Percentiles rank a stretch among this genome's conserved stretches.
These are phyloP conservation scores for Neonectria sp. DNA, from an alignment of 2,329 filamentous ascomycete genomes.

Conservation along the genomic window DNA sequence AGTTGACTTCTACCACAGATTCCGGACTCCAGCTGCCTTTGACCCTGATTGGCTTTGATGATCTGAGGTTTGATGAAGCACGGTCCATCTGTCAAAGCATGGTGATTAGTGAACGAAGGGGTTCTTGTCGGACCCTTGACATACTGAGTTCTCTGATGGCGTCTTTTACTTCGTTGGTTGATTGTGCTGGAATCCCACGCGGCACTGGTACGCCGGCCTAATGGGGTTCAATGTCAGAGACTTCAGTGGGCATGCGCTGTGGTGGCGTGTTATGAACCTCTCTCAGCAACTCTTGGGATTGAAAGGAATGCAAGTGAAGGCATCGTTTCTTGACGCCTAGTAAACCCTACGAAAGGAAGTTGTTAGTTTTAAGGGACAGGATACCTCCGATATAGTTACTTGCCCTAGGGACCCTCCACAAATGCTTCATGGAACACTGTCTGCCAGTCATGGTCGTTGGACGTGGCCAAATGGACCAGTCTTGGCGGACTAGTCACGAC, in stretches of 20 bases:
- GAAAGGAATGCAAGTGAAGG: slow-evolving; percentile 49
- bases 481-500: background rate
- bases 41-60: slow-evolving; percentile 32
- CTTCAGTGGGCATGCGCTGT: background rate
- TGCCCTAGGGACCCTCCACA: background rate
- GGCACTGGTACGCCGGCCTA: slow-evolving; percentile 49
- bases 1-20: slow-evolving; percentile 24
- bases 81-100: slow-evolving; percentile 30
- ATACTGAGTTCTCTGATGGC: slow-evolving; percentile 46
- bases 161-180: slow-evolving; percentile 37
- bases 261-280: slow-evolving; percentile 34
- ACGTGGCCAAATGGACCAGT: background rate
- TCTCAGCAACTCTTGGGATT: slow-evolving; percentile 48
- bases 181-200: slow-evolving; percentile 39
- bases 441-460: background rate
- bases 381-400: background rate
- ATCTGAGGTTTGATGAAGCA: slow-evolving; percentile 50
- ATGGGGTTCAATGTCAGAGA: background rate
- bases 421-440: background rate
- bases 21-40: slow-evolving; percentile 27
- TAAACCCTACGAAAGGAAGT: background rate
- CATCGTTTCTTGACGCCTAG: background rate
- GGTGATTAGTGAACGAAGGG: background rate
- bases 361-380: background rate
- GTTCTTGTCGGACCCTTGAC: background rate